phyloP scores from a whole-genome alignment of 305 asterid genomes.

The Fraxinus floribunda region DNA sequence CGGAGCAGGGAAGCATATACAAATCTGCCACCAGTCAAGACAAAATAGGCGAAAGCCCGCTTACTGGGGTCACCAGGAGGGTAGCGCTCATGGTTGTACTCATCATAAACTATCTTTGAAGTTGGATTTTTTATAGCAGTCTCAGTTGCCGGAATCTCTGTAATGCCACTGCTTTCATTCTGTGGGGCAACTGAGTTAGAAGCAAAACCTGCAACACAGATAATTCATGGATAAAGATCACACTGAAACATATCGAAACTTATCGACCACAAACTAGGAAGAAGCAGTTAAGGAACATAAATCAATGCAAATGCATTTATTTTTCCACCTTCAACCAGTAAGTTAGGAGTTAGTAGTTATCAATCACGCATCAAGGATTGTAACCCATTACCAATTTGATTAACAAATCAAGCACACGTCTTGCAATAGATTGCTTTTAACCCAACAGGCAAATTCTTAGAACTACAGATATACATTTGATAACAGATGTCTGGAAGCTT shows the following conservation, averaged over 20 bases:
- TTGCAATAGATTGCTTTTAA: neutral
- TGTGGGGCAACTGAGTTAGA: constrained; percentile 26
- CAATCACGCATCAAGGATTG: neutral
- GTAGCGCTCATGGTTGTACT: constrained; percentile 32
- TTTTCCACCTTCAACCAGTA: neutral
- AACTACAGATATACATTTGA: neutral
- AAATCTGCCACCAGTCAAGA: constrained; percentile 36
- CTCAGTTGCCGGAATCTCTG: constrained; percentile 22
- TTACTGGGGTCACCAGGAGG: constrained; percentile 32
- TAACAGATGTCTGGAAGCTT: neutral
- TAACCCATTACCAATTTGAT: neutral
- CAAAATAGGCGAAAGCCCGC: constrained; percentile 33
- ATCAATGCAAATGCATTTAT: neutral
- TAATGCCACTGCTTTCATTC: constrained; percentile 21
- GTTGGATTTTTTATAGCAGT: constrained; percentile 27
- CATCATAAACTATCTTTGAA: constrained; percentile 28
- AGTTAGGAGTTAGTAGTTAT: neutral
- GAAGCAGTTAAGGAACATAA: neutral
- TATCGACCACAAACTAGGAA: neutral
- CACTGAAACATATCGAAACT: neutral
- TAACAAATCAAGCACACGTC: neutral
- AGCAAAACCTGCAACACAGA: constrained; percentile 25
- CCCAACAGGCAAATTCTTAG: neutral
- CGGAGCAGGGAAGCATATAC: constrained; percentile 30
- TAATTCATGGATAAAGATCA: neutral